phyloP scores from a whole-genome alignment of 2,329 filamentous ascomycete genomes.

The Ophiostoma perfectum region DNA sequence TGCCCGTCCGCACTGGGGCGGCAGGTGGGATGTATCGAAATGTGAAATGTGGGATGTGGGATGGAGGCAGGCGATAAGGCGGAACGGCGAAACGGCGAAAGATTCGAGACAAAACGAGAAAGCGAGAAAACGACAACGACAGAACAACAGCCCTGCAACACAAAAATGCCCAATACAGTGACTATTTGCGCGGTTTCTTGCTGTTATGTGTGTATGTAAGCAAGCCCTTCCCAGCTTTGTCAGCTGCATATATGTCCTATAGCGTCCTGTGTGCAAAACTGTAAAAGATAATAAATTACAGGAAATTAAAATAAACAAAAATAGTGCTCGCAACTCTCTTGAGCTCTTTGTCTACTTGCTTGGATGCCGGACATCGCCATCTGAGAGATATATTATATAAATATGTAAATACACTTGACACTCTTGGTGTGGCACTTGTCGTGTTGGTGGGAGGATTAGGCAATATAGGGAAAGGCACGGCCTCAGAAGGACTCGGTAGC shows the following conservation, averaged over 20 bases:
- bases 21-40: constrained; percentile 1
- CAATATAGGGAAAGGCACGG: constrained; percentile 21
- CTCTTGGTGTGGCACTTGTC: constrained; percentile 4
- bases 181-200: not conserved
- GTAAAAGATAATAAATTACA: too few species aligned
- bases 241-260: not conserved
- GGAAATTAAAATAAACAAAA: too few species aligned
- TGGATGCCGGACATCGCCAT: too few species aligned
- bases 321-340: too few species aligned
- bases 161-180: not conserved
- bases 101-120: too few species aligned
- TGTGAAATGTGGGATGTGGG: constrained; percentile 4
- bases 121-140: too few species aligned
- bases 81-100: too few species aligned
- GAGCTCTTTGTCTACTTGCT: too few species aligned
- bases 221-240: not conserved
- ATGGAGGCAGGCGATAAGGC: not conserved
- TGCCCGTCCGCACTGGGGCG: constrained; percentile 14
- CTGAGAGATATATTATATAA: not conserved
- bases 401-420: not conserved
- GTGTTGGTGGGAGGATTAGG: constrained; percentile 16
- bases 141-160: too few species aligned
- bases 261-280: too few species aligned
- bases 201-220: not conserved
- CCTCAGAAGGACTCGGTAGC: constrained; percentile 9